Base-by-base conservation (phyloP, 75 land plant species). In the Larix kaempferi region DNA sequence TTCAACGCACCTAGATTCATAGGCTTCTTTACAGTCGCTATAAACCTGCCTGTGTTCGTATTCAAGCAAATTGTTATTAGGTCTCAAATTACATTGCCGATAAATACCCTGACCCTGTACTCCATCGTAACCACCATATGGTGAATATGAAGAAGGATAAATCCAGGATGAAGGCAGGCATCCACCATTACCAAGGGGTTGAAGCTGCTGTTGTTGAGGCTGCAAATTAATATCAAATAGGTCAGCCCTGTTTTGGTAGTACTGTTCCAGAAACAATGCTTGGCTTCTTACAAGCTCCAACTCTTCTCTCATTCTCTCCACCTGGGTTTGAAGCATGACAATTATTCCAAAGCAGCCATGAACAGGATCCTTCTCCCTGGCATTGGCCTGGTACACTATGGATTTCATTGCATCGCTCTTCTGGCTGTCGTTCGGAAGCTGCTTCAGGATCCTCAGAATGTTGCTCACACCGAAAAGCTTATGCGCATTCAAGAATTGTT, bases 381-480 rank as follows among this genome's bases (percentile, higher is more conserved):
- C 76, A 57, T 89, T 81, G 10, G 96, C 85, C 75, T 93, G 84
- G 74, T 76, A 91, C 3, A 84, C 76, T 33, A 93, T 87, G 7
- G 91, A 87, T 25, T 81, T 74, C 86, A 89, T 86, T 55, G 90
- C 89, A 56, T 85, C 87, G 25, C 35, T 65, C 64, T 74, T 71
- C 71, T 84, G 82, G 35, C 35, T 19, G 0, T 80, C 69, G 11
- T 90, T 87, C 19, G 62, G 21, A 5, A 86, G 75, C 26, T 81
- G 59, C 54, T 84, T 80, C 29, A 90, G 83, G 63, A 88, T 83
- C 74, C 86, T 84, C 52, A 77, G 25, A 10, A 88, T 87, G 79
- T 91, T 91, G 82, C 87, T 84, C 23, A 91, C 89, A 1, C 93
- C 93, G 56, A 87, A 91, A 17, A 91, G 88, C 71, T 77, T 80